Evolutionary conservation across 345 rosid species (phyloP).

Genomic region (Rhizophora apiculata): DNA sequence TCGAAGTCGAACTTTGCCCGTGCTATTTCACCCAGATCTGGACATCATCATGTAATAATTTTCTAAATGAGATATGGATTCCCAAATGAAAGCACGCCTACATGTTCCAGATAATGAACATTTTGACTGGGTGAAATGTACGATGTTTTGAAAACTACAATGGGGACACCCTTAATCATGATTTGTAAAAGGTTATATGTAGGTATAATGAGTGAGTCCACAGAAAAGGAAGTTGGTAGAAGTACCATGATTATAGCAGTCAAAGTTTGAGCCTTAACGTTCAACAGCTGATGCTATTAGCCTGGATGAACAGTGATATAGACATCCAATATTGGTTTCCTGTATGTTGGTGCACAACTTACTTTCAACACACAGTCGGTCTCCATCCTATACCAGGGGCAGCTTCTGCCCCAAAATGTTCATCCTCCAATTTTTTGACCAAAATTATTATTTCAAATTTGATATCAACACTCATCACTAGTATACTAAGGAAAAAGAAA

Average conservation of each 20-base stretch:
- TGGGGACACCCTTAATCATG: not conserved
- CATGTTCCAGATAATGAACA: not conserved
- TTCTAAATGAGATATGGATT: constrained; percentile 7
- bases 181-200: not conserved
- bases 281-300: not conserved
- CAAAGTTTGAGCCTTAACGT: not conserved
- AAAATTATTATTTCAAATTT: too few species aligned
- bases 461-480: too few species aligned
- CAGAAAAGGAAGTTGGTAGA: not conserved
- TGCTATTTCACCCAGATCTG: constrained; percentile 93
- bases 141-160: not conserved
- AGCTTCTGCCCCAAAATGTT: too few species aligned
- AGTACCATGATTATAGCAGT: not conserved
- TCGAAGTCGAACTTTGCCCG: constrained; percentile 89
- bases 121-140: not conserved
- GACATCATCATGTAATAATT: constrained; percentile 1
- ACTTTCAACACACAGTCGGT: too few species aligned
- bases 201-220: not conserved
- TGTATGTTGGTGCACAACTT: too few species aligned
- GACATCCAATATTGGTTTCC: not conserved
- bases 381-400: too few species aligned
- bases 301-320: not conserved
- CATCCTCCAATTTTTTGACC: too few species aligned
- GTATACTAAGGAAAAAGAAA: too few species aligned
- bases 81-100: not conserved